phyloP scores from a whole-genome alignment of 2,329 filamentous ascomycete species.

The Aspergillus puulaauensis region DNA sequence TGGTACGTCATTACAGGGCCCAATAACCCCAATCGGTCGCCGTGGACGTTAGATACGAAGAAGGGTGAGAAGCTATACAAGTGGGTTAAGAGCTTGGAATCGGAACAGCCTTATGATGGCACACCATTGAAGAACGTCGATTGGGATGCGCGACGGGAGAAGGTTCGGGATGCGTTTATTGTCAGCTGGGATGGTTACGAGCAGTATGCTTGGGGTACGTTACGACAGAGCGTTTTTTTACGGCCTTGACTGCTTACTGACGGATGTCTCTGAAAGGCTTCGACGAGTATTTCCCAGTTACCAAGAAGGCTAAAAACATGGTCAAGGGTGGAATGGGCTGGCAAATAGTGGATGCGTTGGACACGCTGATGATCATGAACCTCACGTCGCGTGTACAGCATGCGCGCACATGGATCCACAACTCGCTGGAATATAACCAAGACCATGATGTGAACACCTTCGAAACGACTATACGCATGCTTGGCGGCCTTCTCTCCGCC shows the following conservation, averaged over 20 bases:
- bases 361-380: slow-evolving; percentile 99
- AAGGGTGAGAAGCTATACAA: slow-evolving; percentile 51
- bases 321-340: slow-evolving; percentile 85
- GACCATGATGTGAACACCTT: slow-evolving; percentile 96
- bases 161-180: slow-evolving; percentile 84
- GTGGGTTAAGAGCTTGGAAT: slow-evolving; percentile 57
- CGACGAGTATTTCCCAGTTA: slow-evolving; percentile 83
- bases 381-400: slow-evolving; percentile 80
- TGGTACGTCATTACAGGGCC: slow-evolving; percentile 59
- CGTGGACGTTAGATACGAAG: slow-evolving; percentile 30
- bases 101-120: slow-evolving; percentile 28
- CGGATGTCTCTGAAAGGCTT: slow-evolving; percentile 20
- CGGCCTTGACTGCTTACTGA: not conserved
- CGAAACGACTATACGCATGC: slow-evolving; percentile 96
- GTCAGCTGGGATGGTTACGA: slow-evolving; percentile 92
- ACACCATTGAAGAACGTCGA: slow-evolving; percentile 50
- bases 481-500: slow-evolving; percentile 87
- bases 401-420: slow-evolving; percentile 85
- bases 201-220: slow-evolving; percentile 88
- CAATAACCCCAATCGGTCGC: slow-evolving; percentile 15
- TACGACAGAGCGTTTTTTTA: not conserved
- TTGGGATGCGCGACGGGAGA: slow-evolving; percentile 75
- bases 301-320: slow-evolving; percentile 81
- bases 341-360: slow-evolving; percentile 95
- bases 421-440: slow-evolving; percentile 79